Percentiles rank a stretch among this genome's conserved stretches.
Conservation (phyloP, 2,329 filamentous ascomycete species). For the Aspergillus terreus region DNA sequence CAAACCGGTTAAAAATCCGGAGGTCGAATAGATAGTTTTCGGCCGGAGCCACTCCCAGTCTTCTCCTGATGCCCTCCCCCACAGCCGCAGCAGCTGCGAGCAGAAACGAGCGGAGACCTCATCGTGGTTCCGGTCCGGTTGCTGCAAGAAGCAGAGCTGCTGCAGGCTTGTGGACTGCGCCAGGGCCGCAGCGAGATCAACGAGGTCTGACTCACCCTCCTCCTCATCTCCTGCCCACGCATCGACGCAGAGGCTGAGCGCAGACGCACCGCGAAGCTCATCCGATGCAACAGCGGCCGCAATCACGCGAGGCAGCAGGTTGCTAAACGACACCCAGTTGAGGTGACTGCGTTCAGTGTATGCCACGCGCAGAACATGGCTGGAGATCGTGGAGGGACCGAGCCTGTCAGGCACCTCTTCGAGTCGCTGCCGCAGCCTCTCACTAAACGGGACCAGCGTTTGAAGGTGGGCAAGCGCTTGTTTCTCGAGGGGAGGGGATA, state of each 20-base stretch:
- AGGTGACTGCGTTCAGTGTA: slow-evolving; percentile 12
- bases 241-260: slow-evolving; percentile 14
- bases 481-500: slow-evolving; percentile 1
- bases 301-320: slow-evolving; percentile 11
- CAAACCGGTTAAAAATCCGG: slow-evolving; percentile 9
- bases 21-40: slow-evolving; percentile 12
- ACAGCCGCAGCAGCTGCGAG: slow-evolving; percentile 4
- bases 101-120: slow-evolving; percentile 9
- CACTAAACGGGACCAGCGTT: slow-evolving; percentile 7
- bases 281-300: slow-evolving; percentile 10
- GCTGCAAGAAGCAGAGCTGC: slow-evolving; percentile 13
- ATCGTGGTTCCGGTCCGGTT: slow-evolving; percentile 7
- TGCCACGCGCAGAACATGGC: slow-evolving; percentile 10
- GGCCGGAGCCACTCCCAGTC: slow-evolving; percentile 7
- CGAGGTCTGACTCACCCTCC: background rate
- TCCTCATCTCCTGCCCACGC: background rate
- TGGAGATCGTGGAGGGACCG: slow-evolving; percentile 8
- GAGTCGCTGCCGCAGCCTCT: slow-evolving; percentile 10
- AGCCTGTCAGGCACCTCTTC: slow-evolving; percentile 13
- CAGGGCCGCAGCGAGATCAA: slow-evolving; percentile 7
- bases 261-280: slow-evolving; percentile 12
- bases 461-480: slow-evolving; percentile 4
- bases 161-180: slow-evolving; percentile 6
- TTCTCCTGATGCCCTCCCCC: background rate
- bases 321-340: slow-evolving; percentile 13